phyloP scores from a whole-genome alignment of 768 basidiomycete genomes.

The Agaricus blazei region DNA sequence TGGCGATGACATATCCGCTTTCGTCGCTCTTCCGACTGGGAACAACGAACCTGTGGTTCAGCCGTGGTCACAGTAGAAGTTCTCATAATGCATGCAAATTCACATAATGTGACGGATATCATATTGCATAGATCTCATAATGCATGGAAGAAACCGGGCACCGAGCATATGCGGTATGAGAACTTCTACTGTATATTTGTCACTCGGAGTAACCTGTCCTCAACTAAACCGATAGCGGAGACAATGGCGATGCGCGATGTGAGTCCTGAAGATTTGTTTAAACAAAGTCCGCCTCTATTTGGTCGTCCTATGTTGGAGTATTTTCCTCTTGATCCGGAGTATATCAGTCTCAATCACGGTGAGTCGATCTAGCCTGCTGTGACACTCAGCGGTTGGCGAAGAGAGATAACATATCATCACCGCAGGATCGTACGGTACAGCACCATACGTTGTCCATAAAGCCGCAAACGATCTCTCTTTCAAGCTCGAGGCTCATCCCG shows the following conservation, averaged over 20 bases:
- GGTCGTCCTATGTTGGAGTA: constrained; percentile 51
- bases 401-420: neutral
- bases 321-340: constrained; percentile 52
- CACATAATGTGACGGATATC: too few species aligned
- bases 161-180: too few species aligned
- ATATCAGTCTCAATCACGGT: constrained; percentile 67
- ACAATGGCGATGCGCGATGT: neutral
- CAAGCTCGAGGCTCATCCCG: constrained; percentile 49
- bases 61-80: too few species aligned
- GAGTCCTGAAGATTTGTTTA: constrained; percentile 1
- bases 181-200: too few species aligned
- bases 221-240: too few species aligned
- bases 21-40: too few species aligned
- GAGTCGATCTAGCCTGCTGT: constrained; percentile 5
- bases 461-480: constrained; percentile 36
- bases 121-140: too few species aligned
- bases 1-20: too few species aligned
- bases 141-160: too few species aligned
- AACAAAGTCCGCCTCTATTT: constrained; percentile 31
- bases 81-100: too few species aligned
- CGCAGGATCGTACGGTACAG: constrained; percentile 55
- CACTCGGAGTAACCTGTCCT: neutral
- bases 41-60: too few species aligned
- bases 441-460: constrained; percentile 46
- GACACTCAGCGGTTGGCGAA: neutral